These are phyloP conservation scores for Phytophthora macrochlamydospora DNA, from an alignment of 352 stramenopile genomes.

Conservation along the genomic window DNA sequence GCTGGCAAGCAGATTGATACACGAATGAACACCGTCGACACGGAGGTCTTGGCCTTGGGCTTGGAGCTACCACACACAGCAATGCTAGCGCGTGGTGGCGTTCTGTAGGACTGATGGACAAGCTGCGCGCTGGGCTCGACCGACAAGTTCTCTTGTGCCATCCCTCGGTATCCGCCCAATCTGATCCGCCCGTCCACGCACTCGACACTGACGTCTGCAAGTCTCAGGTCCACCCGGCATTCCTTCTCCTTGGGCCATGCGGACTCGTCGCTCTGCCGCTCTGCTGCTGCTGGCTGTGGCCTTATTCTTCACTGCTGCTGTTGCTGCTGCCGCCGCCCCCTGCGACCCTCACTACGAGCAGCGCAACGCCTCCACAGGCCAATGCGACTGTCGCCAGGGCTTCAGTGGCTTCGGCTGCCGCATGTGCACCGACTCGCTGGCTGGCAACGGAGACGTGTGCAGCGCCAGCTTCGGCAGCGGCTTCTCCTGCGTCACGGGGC, in stretches of 20 bases:
- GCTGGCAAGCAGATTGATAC: too few species aligned
- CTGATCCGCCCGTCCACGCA: neutral
- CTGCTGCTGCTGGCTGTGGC: neutral
- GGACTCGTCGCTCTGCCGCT: slow-evolving; percentile 5
- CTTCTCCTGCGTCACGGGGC: slow-evolving; percentile 49
- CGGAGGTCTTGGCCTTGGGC: too few species aligned
- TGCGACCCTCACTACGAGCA: slow-evolving; percentile 70
- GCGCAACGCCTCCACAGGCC: slow-evolving; percentile 53
- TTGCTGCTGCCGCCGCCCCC: slow-evolving; percentile 8
- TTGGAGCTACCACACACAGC: too few species aligned
- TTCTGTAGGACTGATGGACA: too few species aligned
- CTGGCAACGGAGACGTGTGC: slow-evolving; percentile 24
- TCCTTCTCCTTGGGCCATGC: neutral
- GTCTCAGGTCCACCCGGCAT: neutral
- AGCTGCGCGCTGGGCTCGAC: too few species aligned
- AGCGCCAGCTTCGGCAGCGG: slow-evolving; percentile 29
- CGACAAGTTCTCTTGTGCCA: too few species aligned
- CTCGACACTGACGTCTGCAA: neutral
- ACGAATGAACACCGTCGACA: too few species aligned
- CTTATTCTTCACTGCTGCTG: neutral
- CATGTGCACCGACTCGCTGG: slow-evolving; percentile 45
- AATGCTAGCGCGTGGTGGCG: too few species aligned
- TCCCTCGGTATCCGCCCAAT: neutral
- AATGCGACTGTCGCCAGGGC: slow-evolving; percentile 59
- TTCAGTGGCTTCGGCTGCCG: slow-evolving; percentile 71